These are phyloP conservation scores for Furcasterigmium sp. DNA, from an alignment of 2,329 filamentous ascomycete species.

Conservation along the genomic window DNA sequence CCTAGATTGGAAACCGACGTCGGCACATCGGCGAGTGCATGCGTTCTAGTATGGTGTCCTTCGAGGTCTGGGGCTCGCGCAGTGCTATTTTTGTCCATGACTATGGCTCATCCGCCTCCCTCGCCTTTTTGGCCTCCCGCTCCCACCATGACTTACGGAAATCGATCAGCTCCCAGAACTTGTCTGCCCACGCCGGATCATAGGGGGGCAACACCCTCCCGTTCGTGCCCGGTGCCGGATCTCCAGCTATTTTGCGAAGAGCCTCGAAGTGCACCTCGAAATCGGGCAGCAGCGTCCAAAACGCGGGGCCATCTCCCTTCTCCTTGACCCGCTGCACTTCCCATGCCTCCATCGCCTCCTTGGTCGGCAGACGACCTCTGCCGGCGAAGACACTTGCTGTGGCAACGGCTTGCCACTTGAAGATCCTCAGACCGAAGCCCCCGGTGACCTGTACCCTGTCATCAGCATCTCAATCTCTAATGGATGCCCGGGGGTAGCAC, in stretches of 20 bases:
- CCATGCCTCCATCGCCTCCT: too few relatives aligned
- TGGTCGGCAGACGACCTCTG: conserved; percentile 19
- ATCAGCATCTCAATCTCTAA: not conserved
- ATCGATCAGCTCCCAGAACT: not conserved
- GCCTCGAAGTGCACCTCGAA: conserved; percentile 33
- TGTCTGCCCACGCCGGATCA: conserved; percentile 29
- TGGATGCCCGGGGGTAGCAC: conserved; percentile 2
- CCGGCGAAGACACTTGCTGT: conserved; percentile 27
- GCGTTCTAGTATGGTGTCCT: not conserved
- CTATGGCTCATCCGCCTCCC: not conserved
- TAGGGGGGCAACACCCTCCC: conserved; percentile 36
- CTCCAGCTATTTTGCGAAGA: conserved; percentile 32
- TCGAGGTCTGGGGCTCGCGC: not conserved
- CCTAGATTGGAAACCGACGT: too few relatives aligned
- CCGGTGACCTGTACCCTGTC: conserved; percentile 19
- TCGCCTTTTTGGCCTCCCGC: not conserved
- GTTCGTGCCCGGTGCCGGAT: conserved; percentile 27
- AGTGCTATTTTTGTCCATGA: not conserved
- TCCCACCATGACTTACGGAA: conserved; percentile 1
- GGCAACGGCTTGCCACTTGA: conserved; percentile 32
- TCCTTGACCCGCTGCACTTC: conserved; percentile 21
- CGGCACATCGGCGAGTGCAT: too few relatives aligned
- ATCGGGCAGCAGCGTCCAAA: conserved; percentile 25
- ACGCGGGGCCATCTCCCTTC: too few relatives aligned
- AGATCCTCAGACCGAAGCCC: conserved; percentile 30